Conservation (phyloP, 1,284 basidiomycete genomes). For the Pseudomicrostroma phylloplanum region DNA sequence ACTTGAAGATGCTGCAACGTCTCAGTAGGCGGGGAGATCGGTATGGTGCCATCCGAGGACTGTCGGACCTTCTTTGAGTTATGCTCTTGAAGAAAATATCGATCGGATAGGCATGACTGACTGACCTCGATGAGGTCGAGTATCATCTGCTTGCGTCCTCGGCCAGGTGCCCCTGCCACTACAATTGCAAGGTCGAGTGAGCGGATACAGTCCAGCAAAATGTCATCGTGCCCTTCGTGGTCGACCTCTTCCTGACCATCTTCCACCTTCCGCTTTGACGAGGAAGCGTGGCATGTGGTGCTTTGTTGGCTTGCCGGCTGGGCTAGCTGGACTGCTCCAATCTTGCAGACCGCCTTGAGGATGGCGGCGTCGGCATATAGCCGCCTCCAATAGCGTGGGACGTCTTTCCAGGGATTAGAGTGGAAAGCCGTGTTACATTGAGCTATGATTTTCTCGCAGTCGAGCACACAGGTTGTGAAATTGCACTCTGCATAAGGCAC, state of each 20-base stretch:
- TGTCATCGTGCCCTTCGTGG: neutral
- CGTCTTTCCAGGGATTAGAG: slow-evolving; percentile 51
- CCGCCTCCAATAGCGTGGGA: slow-evolving; percentile 51
- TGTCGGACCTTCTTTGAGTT: neutral
- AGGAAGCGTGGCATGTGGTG: neutral
- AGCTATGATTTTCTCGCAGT: neutral
- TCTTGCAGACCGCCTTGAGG: slow-evolving; percentile 12
- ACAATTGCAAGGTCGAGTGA: slow-evolving; percentile 12
- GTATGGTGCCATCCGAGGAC: neutral
- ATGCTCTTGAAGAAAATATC: too few species aligned
- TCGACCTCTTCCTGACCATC: too few species aligned
- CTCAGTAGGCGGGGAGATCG: neutral
- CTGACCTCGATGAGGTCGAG: neutral
- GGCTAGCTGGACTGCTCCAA: neutral
- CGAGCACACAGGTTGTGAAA: too few species aligned
- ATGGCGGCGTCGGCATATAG: slow-evolving; percentile 53
- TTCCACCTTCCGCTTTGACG: too few species aligned
- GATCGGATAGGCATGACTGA: neutral
- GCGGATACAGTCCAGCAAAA: slow-evolving; percentile 2
- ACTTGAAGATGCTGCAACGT: neutral
- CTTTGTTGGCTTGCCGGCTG: neutral
- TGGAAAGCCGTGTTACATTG: slow-evolving; percentile 53
- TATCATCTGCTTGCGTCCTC: neutral
- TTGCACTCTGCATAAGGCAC: too few species aligned
- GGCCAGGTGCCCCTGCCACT: slow-evolving; percentile 10